Evolutionary conservation across 768 basidiomycete species (phyloP).

Genomic region (Gloeopeniophorella convolvens): DNA sequence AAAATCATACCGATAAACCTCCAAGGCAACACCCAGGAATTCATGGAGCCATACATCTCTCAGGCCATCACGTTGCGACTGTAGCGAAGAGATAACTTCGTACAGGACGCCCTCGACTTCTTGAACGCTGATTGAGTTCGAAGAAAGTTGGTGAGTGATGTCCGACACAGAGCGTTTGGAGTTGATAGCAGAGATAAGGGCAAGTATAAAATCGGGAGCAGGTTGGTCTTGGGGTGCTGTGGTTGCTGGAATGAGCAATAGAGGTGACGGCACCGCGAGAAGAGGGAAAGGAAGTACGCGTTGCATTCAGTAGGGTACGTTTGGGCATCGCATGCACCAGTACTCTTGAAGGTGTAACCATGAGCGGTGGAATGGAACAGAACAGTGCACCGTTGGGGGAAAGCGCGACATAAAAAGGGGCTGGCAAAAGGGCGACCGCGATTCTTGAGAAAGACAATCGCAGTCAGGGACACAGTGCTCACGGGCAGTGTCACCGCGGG

Average conservation of each 20-base stretch:
- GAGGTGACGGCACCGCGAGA: background rate
- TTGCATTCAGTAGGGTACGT: background rate
- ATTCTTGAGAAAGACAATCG: background rate
- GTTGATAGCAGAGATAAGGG: conserved; percentile 38
- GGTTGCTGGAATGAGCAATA: background rate
- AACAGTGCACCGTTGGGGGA: conserved; percentile 59
- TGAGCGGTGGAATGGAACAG: conserved; percentile 39
- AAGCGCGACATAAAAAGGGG: conserved; percentile 45
- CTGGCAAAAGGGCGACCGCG: conserved; percentile 32
- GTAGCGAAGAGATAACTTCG: conserved; percentile 41
- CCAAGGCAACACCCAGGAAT: conserved; percentile 42
- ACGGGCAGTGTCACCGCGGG: conserved; percentile 12
- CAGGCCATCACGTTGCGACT: conserved; percentile 35
- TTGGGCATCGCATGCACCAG: conserved; percentile 15
- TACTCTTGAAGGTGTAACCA: conserved; percentile 9
- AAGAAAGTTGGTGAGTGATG: conserved; percentile 48
- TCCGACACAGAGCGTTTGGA: conserved; percentile 52
- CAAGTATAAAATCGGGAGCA: conserved; percentile 15
- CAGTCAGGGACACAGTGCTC: conserved; percentile 1
- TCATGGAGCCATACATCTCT: conserved; percentile 41
- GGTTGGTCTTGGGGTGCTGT: conserved; percentile 13
- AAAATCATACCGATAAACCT: conserved; percentile 31
- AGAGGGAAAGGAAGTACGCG: conserved; percentile 18
- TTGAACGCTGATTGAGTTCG: conserved; percentile 33
- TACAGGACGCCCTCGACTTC: conserved; percentile 43